Base-by-base conservation (phyloP, 768 basidiomycete species). In the Agrocybe praecox region DNA sequence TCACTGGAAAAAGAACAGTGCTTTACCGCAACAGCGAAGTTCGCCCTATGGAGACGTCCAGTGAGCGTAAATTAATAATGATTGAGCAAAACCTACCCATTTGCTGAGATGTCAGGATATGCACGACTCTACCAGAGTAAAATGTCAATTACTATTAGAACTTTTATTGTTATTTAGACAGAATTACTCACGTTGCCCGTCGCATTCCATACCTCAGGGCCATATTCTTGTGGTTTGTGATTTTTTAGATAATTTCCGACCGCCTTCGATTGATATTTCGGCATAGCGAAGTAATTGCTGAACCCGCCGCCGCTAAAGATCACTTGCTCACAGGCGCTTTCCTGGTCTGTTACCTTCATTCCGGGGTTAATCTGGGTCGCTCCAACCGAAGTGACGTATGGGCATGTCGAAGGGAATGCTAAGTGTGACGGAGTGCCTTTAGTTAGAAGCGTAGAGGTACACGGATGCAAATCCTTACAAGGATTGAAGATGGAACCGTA, bases 71-170 rank as follows among this genome's bases (percentile, higher is more conserved):
- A 2, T 18, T 18, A 21, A 58, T 15, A 43, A 45, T 24, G 45
- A 18, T n/a, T 3, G 36, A 40, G 46, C 9, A 53, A n/a, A 33
- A 63, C 61, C 23, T 55, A 72, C 74, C 73, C 73, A 65, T 75
- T 76, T 0, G 81, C 78, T 17, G 77, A 66, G 48, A 82, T 67
- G 67, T 83, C 81, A 21, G 82, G 82, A 69, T 73, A 82, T 1
- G 62, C 79, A 46, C 80, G 79, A 26, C 77, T 78, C 65, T 67
- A 12, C n/a, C 29, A 8, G 21, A 10, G 6, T 9, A 23, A 18
- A 52, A 40, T 36, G 2, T 10, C 1, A 36, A 33, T 12, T 11
- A 29, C 21, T 7, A 22, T 22, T 19, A 24, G 8, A 32, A 18
- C 18, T n/a, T 22, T 34, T 33, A 6, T 23, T 12, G 8, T 7